Evolutionary conservation across 1,284 basidiomycete genomes (phyloP).

Genomic region (Sporisorium exsertum): DNA sequence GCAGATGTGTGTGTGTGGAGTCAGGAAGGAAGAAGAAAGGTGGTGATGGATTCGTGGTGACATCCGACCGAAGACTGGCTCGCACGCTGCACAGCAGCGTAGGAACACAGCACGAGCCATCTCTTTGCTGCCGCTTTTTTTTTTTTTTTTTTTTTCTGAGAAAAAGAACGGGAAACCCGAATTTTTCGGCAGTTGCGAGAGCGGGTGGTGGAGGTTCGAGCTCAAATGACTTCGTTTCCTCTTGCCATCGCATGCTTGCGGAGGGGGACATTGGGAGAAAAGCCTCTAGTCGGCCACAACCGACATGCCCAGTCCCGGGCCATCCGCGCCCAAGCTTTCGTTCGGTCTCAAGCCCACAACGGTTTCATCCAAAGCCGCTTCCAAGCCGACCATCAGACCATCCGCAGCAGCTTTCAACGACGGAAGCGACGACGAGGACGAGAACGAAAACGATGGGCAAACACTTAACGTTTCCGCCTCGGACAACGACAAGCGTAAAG

Average conservation of each 20-base stretch:
- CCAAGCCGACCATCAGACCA: slow-evolving; percentile 14
- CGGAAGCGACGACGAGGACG: slow-evolving; percentile 38
- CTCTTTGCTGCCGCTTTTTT: too few relatives aligned
- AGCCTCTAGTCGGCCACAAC: neutral
- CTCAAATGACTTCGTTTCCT: slow-evolving; percentile 1
- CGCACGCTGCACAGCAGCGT: neutral
- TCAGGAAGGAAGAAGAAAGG: neutral
- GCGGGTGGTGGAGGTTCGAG: neutral
- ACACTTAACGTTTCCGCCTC: neutral
- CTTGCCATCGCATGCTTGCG: slow-evolving; percentile 7
- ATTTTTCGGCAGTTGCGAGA: neutral
- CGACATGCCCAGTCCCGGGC: slow-evolving; percentile 21
- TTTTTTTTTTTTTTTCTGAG: neutral
- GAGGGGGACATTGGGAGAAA: neutral
- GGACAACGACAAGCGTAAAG: neutral
- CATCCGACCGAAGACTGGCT: neutral
- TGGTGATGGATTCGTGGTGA: neutral
- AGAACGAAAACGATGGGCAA: slow-evolving; percentile 12
- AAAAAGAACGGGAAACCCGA: neutral
- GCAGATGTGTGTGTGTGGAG: slow-evolving; percentile 2
- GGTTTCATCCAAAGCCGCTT: neutral
- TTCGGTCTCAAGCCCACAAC: slow-evolving; percentile 48
- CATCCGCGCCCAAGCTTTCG: slow-evolving; percentile 39
- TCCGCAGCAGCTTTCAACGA: slow-evolving; percentile 36
- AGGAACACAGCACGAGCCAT: slow-evolving; percentile 9